phyloP scores from a whole-genome alignment of 75 land plant species.

The Pinus taeda region DNA sequence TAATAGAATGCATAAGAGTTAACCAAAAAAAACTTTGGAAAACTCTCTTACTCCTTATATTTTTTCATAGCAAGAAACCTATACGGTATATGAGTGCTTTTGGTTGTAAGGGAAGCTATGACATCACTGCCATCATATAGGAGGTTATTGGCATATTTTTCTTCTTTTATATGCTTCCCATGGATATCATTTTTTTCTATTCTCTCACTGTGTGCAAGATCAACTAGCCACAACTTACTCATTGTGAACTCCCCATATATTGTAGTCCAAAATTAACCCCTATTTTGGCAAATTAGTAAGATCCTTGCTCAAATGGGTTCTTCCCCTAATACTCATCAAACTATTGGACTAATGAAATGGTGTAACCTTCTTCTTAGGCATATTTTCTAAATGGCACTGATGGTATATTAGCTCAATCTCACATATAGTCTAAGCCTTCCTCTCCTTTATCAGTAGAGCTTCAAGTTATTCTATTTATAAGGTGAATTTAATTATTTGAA shows the following conservation, averaged over 20 bases:
- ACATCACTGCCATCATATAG: slow-evolving; percentile 93
- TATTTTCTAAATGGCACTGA: too few relatives aligned
- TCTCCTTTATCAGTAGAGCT: too few relatives aligned
- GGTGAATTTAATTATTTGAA: too few relatives aligned
- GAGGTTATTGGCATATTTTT: slow-evolving; percentile 77
- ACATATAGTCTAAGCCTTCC: too few relatives aligned
- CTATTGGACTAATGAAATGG: too few relatives aligned
- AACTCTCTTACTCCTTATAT: not conserved
- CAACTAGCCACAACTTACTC: slow-evolving; percentile 96
- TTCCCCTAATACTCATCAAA: too few relatives aligned
- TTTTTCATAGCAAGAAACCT: slow-evolving; percentile 40
- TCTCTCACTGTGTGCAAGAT: slow-evolving; percentile 88
- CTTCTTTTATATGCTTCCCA: slow-evolving; percentile 91
- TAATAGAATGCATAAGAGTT: not conserved
- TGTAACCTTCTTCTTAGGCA: too few relatives aligned
- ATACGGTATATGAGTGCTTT: slow-evolving; percentile 83
- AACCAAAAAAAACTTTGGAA: not conserved
- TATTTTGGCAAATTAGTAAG: too few relatives aligned
- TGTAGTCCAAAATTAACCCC: too few relatives aligned
- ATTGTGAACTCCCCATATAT: slow-evolving; percentile 58
- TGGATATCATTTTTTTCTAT: slow-evolving; percentile 79
- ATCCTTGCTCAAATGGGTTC: too few relatives aligned
- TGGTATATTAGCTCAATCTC: too few relatives aligned
- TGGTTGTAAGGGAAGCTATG: slow-evolving; percentile 75
- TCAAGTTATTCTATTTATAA: too few relatives aligned